Conservation (phyloP, 1,284 basidiomycete genomes). For the Malassezia arunalokei region DNA sequence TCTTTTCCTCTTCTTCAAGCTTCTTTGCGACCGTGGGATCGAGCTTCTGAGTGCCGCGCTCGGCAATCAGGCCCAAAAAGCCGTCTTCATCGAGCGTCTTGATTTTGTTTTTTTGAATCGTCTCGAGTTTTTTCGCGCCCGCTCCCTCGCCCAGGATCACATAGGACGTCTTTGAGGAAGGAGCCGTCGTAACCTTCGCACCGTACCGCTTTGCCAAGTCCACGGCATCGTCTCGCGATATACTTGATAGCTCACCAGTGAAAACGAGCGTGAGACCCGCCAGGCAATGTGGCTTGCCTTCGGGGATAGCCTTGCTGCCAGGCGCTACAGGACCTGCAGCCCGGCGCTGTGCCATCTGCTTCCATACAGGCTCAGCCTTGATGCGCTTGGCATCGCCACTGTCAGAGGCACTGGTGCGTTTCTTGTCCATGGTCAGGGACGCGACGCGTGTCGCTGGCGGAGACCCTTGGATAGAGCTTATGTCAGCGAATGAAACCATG, state of each 20-base stretch:
- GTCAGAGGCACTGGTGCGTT: not conserved
- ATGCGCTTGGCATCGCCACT: not conserved
- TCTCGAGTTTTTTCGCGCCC: constrained; percentile 71
- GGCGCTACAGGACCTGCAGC: constrained; percentile 61
- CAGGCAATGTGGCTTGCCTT: constrained; percentile 65
- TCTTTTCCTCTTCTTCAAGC: constrained; percentile 62
- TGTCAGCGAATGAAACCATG: not conserved
- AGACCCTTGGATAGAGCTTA: not conserved
- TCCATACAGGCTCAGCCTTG: constrained; percentile 14
- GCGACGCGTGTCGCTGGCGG: not conserved
- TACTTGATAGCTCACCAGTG: constrained; percentile 67
- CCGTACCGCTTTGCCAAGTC: constrained; percentile 86
- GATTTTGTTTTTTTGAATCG: constrained; percentile 66
- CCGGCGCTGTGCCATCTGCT: constrained; percentile 50
- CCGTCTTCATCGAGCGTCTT: constrained; percentile 72
- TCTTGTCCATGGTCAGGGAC: not conserved
- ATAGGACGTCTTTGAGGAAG: constrained; percentile 78
- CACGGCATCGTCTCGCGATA: constrained; percentile 73
- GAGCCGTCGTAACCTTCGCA: constrained; percentile 63
- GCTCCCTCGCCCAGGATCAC: constrained; percentile 80
- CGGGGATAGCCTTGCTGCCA: constrained; percentile 71
- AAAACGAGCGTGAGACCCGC: constrained; percentile 85
- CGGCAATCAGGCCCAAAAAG: constrained; percentile 58
- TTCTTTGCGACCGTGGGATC: constrained; percentile 75
- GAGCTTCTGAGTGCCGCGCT: constrained; percentile 45